Conservation (phyloP, 441 rosid genomes). For the Omphalea diandra region DNA sequence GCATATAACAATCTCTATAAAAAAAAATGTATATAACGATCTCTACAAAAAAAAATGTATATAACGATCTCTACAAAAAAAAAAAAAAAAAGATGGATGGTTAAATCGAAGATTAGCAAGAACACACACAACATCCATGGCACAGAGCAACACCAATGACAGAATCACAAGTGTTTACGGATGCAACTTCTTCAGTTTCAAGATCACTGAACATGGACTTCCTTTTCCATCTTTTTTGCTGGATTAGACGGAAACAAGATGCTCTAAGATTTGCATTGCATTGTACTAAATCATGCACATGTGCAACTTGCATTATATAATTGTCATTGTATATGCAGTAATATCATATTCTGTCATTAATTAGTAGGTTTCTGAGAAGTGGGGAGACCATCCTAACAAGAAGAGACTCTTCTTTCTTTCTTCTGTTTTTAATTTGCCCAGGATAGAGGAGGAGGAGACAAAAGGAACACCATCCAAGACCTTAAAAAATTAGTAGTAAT, state of each 20-base stretch:
- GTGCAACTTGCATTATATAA: neutral
- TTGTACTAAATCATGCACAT: slow-evolving; percentile 16
- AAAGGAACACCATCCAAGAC: slow-evolving; percentile 48
- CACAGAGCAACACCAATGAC: slow-evolving; percentile 3
- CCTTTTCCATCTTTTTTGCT: neutral
- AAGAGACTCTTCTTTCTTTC: no score
- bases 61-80: no score
- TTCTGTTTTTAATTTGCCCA: no score
- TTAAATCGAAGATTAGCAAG: neutral
- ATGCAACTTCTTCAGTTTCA: neutral
- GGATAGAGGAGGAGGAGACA: slow-evolving; percentile 45
- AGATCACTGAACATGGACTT: neutral
- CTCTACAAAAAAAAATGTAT: no score
- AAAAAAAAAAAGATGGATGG: neutral
- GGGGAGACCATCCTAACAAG: no score
- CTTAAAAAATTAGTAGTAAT: slow-evolving; percentile 7
- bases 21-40: no score
- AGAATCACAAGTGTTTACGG: slow-evolving; percentile 5
- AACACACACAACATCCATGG: neutral
- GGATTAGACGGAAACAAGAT: slow-evolving; percentile 5
- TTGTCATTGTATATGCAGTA: no score
- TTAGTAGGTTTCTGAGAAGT: no score
- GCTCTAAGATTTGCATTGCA: slow-evolving; percentile 12
- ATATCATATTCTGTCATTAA: no score
- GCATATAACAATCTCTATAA: no score